Evolutionary conservation across 805 yeast species (phyloP).

Genomic region (Saccharomyces eubayanus): DNA sequence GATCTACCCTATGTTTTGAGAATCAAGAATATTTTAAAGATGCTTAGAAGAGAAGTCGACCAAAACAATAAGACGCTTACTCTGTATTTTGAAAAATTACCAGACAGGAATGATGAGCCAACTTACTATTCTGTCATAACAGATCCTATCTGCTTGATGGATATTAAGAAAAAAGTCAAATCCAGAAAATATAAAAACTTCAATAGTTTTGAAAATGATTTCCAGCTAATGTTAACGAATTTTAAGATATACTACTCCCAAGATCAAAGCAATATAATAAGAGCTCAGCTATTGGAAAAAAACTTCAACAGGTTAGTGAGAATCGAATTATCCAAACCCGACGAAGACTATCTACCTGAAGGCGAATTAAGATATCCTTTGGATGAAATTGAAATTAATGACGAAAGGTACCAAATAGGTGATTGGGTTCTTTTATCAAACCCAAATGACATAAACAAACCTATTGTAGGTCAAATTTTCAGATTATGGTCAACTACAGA

Average conservation of each 20-base stretch:
- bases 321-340: slow-evolving; percentile 72
- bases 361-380: slow-evolving; percentile 66
- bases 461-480: slow-evolving; percentile 89
- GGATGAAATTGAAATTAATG: slow-evolving; percentile 63
- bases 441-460: slow-evolving; percentile 79
- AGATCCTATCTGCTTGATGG: slow-evolving; percentile 60
- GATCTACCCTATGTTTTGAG: slow-evolving; percentile 64
- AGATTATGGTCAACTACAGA: slow-evolving; percentile 77
- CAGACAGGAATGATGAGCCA: slow-evolving; percentile 49
- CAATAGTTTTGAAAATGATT: slow-evolving; percentile 68
- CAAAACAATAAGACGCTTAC: slow-evolving; percentile 45
- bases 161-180: slow-evolving; percentile 73
- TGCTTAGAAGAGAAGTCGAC: slow-evolving; percentile 64
- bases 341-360: slow-evolving; percentile 55
- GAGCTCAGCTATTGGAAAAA: slow-evolving; percentile 52
- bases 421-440: slow-evolving; percentile 92
- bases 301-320: slow-evolving; percentile 51
- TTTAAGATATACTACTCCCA: slow-evolving; percentile 57
- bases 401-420: slow-evolving; percentile 73
- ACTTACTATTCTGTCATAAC: slow-evolving; percentile 41
- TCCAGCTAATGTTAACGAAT: slow-evolving; percentile 64
- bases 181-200: slow-evolving; percentile 73
- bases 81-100: slow-evolving; percentile 70
- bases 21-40: slow-evolving; percentile 77
- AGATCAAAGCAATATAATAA: slow-evolving; percentile 50